These are phyloP conservation scores for Diaporthe destruens DNA, from an alignment of 2,329 filamentous ascomycete genomes.

Conservation along the genomic window DNA sequence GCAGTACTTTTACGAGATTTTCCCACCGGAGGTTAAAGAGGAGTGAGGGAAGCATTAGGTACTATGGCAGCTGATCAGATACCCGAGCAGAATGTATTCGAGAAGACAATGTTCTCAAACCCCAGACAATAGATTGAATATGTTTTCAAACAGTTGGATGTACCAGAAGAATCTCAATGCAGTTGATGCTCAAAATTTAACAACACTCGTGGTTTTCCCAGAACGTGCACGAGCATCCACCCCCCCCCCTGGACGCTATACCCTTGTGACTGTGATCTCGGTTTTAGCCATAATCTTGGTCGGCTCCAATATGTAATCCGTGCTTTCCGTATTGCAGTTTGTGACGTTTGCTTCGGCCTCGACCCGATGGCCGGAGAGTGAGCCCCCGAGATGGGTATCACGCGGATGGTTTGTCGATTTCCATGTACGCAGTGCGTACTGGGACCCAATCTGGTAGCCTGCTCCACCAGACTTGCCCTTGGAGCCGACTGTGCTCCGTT, in stretches of 20 bases:
- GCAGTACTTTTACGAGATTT: no score
- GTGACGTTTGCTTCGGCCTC: slow-evolving; percentile 5
- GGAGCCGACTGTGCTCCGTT: slow-evolving; percentile 15
- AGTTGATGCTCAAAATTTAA: not conserved
- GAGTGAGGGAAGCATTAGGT: no score
- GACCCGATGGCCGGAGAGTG: not conserved
- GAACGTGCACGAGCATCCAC: no score
- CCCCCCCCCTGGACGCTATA: not conserved
- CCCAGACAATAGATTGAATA: not conserved
- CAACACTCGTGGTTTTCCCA: not conserved
- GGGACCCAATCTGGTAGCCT: slow-evolving; percentile 28
- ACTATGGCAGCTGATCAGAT: no score
- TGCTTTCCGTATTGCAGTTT: slow-evolving; percentile 3
- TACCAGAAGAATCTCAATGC: not conserved
- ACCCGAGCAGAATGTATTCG: no score
- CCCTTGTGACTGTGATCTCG: slow-evolving; percentile 28
- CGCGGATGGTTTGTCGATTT: not conserved
- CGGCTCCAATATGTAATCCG: slow-evolving; percentile 21
- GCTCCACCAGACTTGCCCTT: slow-evolving; percentile 10
- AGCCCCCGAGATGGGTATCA: not conserved
- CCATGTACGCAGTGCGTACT: slow-evolving; percentile 25
- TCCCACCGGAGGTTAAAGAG: no score
- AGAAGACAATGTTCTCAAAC: not conserved
- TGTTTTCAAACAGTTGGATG: no score
- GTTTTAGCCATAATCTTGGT: slow-evolving; percentile 28